Evolutionary conservation across 1,284 basidiomycete species (phyloP), one percentile per base, ranked within the genome.

Genomic region (Malassezia restricta): DNA sequence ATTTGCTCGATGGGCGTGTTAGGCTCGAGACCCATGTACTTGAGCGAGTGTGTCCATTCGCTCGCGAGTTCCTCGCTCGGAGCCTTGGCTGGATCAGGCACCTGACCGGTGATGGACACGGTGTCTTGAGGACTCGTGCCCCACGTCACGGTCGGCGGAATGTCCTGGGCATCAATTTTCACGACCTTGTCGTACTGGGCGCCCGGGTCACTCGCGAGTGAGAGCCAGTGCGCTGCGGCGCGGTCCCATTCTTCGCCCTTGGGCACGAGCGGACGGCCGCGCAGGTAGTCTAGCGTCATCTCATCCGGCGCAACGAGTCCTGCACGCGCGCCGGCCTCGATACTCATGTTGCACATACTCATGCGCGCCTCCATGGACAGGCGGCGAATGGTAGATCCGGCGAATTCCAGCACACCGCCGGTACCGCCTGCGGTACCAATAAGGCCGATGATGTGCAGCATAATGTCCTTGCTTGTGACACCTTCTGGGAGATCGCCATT

Each of bases 311-410:
- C 68, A 28, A 72, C 66, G 45, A 72, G 61, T 55, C 69, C 69
- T n/a, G 69, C 69, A 42, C 68, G 64, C n/a, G 68, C 69, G 40
- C 69, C 69, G 6, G 66, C 69, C 54, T 72, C 69, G 54, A 72
- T 72, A 37, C 65, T 67, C 69, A 72, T 72, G 62, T 72, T 72
- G 64, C 69, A 72, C 59, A 72, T 71, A 31, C 61, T 63, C 69
- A 72, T 72, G 28, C 69, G 59, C 8, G 63, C 69, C 56, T 68
- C 69, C 68, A 72, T 72, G 35, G 59, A 62, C 37, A 72, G 63
- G 20, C 48, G 33, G 24, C 62, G 59, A 51, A 72, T 72, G 40
- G 69, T 56, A 20, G 66, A 63, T 11, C 69, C 69, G 43, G 61
- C 63, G 54, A 58, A 72, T 51, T 72, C 69, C 51, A 72, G 66